Percentiles rank a stretch among this genome's conserved stretches.
phyloP scores from a whole-genome alignment of 371 early-diverging fungal genomes.

The Mortierella sp. region DNA sequence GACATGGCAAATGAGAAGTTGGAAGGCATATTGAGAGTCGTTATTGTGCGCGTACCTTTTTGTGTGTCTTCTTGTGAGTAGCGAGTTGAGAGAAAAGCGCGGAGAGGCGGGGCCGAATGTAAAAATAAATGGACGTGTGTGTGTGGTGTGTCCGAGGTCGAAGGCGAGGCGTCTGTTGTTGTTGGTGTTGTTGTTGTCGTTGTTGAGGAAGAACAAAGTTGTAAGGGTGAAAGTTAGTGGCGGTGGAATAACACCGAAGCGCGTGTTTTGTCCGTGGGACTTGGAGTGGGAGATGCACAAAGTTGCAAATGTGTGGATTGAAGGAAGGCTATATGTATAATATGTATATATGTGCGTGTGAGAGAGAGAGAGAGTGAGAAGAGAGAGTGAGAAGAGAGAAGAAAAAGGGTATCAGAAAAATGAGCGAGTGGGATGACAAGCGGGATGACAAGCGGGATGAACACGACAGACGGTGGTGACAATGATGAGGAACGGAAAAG shows the following conservation, averaged over 20 bases:
- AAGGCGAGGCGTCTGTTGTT: background rate
- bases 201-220: background rate
- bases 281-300: too few relatives aligned
- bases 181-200: too few relatives aligned
- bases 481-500: background rate
- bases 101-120: background rate
- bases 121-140: background rate
- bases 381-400: background rate
- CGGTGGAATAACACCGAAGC: background rate
- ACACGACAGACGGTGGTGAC: background rate
- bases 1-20: background rate
- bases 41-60: background rate
- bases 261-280: too few relatives aligned
- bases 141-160: too few relatives aligned
- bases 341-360: too few relatives aligned
- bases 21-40: background rate
- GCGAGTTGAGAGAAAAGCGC: background rate
- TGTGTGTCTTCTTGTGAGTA: background rate
- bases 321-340: too few relatives aligned
- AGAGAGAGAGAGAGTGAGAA: background rate
- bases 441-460: background rate
- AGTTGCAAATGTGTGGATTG: too few relatives aligned
- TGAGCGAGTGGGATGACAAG: background rate
- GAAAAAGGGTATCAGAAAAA: background rate
- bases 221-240: background rate